A percentile compares a stretch with the other conserved stretches of the same genome.
Evolutionary conservation across 192 early-diverging fungal genomes (phyloP).

Genomic region (Pecoramyces ruminantium): DNA sequence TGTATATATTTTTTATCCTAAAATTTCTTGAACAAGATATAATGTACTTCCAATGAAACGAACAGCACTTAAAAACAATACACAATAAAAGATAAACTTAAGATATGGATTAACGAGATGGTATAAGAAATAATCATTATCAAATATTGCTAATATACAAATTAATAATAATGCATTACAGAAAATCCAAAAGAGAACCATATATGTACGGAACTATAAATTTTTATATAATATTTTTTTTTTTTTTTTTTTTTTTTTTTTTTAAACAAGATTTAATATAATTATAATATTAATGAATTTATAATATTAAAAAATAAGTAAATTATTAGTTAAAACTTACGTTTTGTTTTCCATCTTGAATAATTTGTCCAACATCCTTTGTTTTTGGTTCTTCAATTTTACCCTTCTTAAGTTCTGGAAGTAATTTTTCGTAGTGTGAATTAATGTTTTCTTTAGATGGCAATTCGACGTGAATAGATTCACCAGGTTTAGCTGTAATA

Average conservation of each 20-base stretch:
- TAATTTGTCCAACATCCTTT: slow-evolving; percentile 52
- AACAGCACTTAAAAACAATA: slow-evolving; percentile 47
- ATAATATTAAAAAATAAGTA: too few relatives aligned
- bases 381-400: slow-evolving; percentile 20
- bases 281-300: too few relatives aligned
- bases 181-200: slow-evolving; percentile 76
- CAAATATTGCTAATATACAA: neutral
- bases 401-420: slow-evolving; percentile 31
- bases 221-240: too few relatives aligned
- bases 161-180: slow-evolving; percentile 52
- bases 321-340: neutral
- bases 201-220: slow-evolving; percentile 52
- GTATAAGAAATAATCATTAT: neutral
- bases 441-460: slow-evolving; percentile 63
- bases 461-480: slow-evolving; percentile 54
- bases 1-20: too few relatives aligned
- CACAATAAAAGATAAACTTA: slow-evolving; percentile 72
- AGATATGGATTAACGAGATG: slow-evolving; percentile 4
- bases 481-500: slow-evolving; percentile 45
- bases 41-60: slow-evolving; percentile 56
- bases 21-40: slow-evolving; percentile 46
- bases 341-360: slow-evolving; percentile 70
- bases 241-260: too few relatives aligned
- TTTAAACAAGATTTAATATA: too few relatives aligned
- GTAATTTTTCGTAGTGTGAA: slow-evolving; percentile 63